Evolutionary conservation across 441 rosid genomes (phyloP).

Genomic region (Corymbia citriodora): DNA sequence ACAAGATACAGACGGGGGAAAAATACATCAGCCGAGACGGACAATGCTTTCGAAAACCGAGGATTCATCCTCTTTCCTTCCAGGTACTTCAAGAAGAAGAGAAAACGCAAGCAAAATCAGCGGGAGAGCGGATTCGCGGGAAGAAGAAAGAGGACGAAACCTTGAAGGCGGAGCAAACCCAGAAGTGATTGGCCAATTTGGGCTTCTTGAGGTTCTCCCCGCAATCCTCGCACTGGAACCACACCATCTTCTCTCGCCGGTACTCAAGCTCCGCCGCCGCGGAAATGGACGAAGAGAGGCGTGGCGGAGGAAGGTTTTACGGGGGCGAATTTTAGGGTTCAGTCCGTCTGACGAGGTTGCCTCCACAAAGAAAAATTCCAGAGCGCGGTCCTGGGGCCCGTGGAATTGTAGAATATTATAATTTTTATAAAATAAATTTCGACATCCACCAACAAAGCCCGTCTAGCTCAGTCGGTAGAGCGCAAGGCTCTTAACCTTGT

Average conservation of each 20-base stretch:
- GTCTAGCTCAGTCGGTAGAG: too few relatives aligned
- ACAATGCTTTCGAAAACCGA: background rate
- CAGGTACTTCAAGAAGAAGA: too few relatives aligned
- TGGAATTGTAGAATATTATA: too few relatives aligned
- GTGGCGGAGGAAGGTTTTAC: background rate
- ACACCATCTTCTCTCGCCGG: slow-evolving; percentile 48
- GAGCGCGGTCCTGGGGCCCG: fast-evolving
- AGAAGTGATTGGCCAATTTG: slow-evolving; percentile 73
- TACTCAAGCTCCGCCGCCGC: background rate
- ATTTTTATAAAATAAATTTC: too few relatives aligned
- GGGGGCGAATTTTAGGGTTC: background rate
- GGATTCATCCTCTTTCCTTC: too few relatives aligned
- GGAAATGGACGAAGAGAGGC: background rate
- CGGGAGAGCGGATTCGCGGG: background rate
- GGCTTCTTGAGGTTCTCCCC: slow-evolving; percentile 94
- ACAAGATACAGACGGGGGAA: slow-evolving; percentile 3
- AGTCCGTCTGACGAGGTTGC: background rate
- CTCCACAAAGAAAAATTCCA: background rate
- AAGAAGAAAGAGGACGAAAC: slow-evolving; percentile 6
- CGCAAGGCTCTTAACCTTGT: too few relatives aligned
- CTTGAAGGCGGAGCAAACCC: slow-evolving; percentile 80
- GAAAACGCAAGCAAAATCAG: background rate
- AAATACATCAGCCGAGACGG: background rate
- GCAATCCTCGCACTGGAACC: slow-evolving; percentile 99
- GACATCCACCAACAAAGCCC: too few relatives aligned